Evolutionary conservation across 2,329 filamentous ascomycete species (phyloP).

Genomic region (Xylariaceae sp.): DNA sequence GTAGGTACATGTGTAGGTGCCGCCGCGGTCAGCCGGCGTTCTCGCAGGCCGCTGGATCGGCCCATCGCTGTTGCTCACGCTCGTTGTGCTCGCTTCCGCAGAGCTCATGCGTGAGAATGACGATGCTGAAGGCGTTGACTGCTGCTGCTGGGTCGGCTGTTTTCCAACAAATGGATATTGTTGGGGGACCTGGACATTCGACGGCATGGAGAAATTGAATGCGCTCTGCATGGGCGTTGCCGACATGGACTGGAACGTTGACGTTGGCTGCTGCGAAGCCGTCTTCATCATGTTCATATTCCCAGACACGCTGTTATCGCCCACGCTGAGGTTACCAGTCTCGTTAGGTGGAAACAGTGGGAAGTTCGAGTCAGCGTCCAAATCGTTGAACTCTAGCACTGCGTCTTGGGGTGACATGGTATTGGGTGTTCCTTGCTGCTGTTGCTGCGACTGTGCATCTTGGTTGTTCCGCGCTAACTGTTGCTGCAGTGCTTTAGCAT

Average conservation of each 20-base stretch:
- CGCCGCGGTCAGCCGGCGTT: constrained; percentile 64
- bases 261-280: constrained; percentile 24
- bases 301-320: constrained; percentile 21
- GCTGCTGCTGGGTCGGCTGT: constrained; percentile 23
- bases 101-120: constrained; percentile 40
- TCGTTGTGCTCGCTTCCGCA: constrained; percentile 36
- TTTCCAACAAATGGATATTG: constrained; percentile 36
- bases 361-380: constrained; percentile 64
- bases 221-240: constrained; percentile 26
- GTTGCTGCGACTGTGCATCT: constrained; percentile 27
- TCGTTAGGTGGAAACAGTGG: constrained; percentile 68
- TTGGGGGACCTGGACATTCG: constrained; percentile 31
- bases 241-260: constrained; percentile 24
- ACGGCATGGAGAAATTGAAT: constrained; percentile 36
- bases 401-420: constrained; percentile 96
- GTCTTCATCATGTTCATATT: constrained; percentile 10
- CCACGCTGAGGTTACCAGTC: constrained; percentile 37
- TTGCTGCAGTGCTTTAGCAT: constrained; percentile 44
- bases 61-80: constrained; percentile 32
- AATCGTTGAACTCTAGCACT: constrained; percentile 76
- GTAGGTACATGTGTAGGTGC: constrained; percentile 95
- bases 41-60: constrained; percentile 52
- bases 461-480: constrained; percentile 37
- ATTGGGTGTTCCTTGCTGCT: constrained; percentile 56
- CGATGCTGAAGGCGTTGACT: constrained; percentile 37